These are phyloP conservation scores for Vaccinium macrocarpon DNA, from an alignment of 148 eudicot species.

Conservation along the genomic window DNA sequence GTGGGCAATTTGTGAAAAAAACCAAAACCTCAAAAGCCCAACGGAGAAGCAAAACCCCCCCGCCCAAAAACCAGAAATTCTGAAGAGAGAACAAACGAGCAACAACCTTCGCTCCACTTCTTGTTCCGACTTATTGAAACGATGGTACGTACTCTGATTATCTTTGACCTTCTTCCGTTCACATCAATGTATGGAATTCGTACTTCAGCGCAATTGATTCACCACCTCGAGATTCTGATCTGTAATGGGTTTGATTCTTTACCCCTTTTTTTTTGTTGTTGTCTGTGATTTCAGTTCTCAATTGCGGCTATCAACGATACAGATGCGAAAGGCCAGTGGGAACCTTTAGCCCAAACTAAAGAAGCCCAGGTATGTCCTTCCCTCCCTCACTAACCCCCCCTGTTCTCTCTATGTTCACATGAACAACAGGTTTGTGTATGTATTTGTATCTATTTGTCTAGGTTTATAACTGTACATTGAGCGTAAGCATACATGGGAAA, in stretches of 20 bases:
- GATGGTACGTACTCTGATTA: conserved; percentile 3
- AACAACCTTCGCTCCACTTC: too few species aligned
- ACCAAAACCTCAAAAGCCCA: background rate
- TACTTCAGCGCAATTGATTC: background rate
- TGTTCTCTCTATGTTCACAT: background rate
- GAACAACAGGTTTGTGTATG: background rate
- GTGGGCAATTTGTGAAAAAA: background rate
- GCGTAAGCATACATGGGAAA: background rate
- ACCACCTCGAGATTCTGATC: background rate
- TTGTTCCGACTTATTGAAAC: background rate
- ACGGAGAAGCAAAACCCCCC: conserved; percentile 2
- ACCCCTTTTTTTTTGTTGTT: background rate
- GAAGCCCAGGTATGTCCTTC: conserved; percentile 75
- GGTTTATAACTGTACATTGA: background rate
- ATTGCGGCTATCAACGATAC: conserved; percentile 90
- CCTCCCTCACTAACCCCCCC: background rate
- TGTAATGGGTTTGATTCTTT: background rate
- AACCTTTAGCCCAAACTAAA: conserved; percentile 94
- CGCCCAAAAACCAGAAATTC: background rate
- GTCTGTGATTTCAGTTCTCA: conserved; percentile 53
- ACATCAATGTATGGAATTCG: background rate
- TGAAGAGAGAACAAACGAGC: background rate
- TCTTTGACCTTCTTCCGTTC: background rate
- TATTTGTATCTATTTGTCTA: background rate
- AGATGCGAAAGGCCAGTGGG: conserved; percentile 69